phyloP scores from a whole-genome alignment of 2,329 filamentous ascomycete species.

The Seiridium cupressi region DNA sequence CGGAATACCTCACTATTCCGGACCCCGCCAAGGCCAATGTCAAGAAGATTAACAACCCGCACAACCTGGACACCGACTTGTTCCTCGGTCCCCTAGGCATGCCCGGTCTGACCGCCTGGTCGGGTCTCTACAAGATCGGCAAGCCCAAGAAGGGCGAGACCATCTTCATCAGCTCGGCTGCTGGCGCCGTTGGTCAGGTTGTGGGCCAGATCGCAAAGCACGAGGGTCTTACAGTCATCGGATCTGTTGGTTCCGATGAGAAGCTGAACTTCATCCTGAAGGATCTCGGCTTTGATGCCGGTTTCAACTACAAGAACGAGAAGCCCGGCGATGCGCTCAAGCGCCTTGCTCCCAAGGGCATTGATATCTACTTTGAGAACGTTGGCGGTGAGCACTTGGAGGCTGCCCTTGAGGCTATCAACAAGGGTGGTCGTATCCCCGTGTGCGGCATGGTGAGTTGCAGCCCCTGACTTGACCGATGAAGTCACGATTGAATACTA shows the following conservation, averaged over 20 bases:
- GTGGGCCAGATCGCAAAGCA: slow-evolving; percentile 77
- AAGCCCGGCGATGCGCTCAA: slow-evolving; percentile 60
- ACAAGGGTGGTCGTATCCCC: slow-evolving; percentile 62
- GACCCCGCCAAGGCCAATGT: slow-evolving; percentile 37
- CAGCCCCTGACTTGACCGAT: background rate
- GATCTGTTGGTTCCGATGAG: slow-evolving; percentile 72
- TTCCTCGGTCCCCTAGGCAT: slow-evolving; percentile 74
- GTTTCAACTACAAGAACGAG: slow-evolving; percentile 82
- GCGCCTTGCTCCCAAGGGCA: slow-evolving; percentile 67
- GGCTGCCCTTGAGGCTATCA: slow-evolving; percentile 56
- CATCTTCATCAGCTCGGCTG: slow-evolving; percentile 74
- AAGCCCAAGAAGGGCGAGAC: slow-evolving; percentile 75
- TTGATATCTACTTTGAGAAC: slow-evolving; percentile 83
- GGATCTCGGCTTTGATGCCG: slow-evolving; percentile 68
- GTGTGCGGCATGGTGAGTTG: slow-evolving; percentile 61
- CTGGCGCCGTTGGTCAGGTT: slow-evolving; percentile 71
- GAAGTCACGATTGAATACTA: background rate
- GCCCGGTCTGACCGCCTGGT: slow-evolving; percentile 75
- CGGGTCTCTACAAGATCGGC: slow-evolving; percentile 72
- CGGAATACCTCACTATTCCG: slow-evolving; percentile 60
- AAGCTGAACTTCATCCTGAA: slow-evolving; percentile 71
- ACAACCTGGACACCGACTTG: slow-evolving; percentile 56
- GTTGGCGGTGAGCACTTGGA: slow-evolving; percentile 75
- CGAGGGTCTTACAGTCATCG: slow-evolving; percentile 71
- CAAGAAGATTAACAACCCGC: slow-evolving; percentile 61